A percentile compares a stretch with the other conserved stretches of the same genome.
These are phyloP conservation scores for Zizania palustris DNA, from an alignment of 202 grass and related monocot genomes.

Conservation along the genomic window DNA sequence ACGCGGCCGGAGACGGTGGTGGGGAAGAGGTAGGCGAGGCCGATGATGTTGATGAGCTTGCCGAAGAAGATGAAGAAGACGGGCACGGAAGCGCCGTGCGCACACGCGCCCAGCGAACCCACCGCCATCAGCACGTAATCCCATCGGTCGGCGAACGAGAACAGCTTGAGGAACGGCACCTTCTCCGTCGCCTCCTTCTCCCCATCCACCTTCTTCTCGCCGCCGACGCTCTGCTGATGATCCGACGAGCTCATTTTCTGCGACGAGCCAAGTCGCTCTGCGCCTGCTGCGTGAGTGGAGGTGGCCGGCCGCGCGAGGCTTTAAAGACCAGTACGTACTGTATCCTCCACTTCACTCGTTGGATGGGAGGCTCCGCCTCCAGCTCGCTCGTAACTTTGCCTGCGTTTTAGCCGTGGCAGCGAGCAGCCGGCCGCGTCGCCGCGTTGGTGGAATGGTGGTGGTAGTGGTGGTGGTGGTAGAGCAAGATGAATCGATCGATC, in stretches of 20 bases:
- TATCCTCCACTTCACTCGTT: background rate
- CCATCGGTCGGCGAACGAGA: constrained; percentile 94
- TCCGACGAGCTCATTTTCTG: constrained; percentile 67
- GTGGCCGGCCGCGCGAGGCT: background rate
- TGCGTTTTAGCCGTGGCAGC: background rate
- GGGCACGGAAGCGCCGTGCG: constrained; percentile 91
- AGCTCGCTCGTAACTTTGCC: background rate
- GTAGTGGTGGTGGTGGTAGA: background rate
- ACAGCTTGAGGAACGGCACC: constrained; percentile 96
- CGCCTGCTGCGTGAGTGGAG: background rate
- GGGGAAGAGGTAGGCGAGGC: constrained; percentile 91
- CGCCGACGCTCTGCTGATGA: constrained; percentile 14
- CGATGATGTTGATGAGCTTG: constrained; percentile 99
- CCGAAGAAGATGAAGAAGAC: constrained; percentile 99
- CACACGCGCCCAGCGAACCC: constrained; percentile 85
- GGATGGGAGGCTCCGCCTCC: too few relatives aligned
- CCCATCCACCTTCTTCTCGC: background rate
- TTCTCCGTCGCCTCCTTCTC: constrained; percentile 35
- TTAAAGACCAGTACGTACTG: background rate
- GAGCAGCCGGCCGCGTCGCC: background rate
- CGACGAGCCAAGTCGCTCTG: background rate
- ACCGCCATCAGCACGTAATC: constrained; percentile 88
- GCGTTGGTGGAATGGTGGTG: background rate
- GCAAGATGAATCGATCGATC: background rate
- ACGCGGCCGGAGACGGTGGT: constrained; percentile 71